phyloP scores from a whole-genome alignment of 257 asterid species.

The Pogostemon cablin region DNA sequence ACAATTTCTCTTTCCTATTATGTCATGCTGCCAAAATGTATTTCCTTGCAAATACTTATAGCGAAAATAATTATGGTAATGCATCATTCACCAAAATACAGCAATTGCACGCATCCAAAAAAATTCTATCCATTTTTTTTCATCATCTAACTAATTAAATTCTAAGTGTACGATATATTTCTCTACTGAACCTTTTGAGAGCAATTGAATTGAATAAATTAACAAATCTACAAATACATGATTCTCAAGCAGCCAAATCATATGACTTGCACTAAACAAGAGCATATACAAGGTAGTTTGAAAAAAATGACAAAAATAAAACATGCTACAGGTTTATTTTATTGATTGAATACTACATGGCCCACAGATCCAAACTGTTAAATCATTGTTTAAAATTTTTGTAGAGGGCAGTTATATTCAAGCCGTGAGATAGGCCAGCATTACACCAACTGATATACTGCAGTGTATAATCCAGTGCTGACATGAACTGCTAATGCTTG shows the following conservation, averaged over 20 bases:
- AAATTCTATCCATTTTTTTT: too few species aligned
- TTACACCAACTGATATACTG: neutral
- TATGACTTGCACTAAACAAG: neutral
- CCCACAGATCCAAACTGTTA: neutral
- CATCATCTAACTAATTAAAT: too few species aligned
- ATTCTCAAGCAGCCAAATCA: slow-evolving; percentile 6
- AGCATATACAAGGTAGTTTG: neutral
- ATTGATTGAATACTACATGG: too few species aligned
- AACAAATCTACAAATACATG: neutral
- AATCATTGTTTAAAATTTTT: neutral
- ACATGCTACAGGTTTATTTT: neutral
- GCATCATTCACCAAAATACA: too few species aligned
- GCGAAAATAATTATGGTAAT: too few species aligned
- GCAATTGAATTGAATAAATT: slow-evolving; percentile 21
- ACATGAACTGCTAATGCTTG: neutral
- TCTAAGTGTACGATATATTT: too few species aligned
- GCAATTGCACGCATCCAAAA: too few species aligned
- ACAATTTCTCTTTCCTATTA: too few species aligned
- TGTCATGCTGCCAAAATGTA: too few species aligned
- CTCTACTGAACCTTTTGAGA: too few species aligned
- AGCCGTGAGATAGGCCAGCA: neutral
- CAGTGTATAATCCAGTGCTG: neutral
- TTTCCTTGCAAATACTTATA: too few species aligned
- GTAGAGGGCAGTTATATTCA: neutral
- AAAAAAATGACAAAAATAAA: neutral